Evolutionary conservation across 495 filamentous ascomycete species (phyloP).

Genomic region (Xylaria scruposa): DNA sequence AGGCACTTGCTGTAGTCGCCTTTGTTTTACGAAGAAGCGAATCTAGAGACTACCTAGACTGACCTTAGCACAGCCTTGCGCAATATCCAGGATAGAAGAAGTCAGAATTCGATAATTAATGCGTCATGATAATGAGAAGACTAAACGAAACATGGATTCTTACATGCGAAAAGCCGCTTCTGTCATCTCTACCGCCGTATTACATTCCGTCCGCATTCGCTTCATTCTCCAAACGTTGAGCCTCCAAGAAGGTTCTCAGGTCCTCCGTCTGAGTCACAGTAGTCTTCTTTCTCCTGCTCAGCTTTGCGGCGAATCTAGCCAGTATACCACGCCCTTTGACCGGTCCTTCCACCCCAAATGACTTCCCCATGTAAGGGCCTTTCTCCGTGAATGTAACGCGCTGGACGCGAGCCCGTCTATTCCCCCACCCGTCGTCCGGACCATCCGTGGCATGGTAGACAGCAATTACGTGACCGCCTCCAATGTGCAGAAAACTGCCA

Average conservation of each 20-base stretch:
- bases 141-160: not conserved
- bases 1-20: too few species aligned
- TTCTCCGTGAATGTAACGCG: conserved; percentile 36
- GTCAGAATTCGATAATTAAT: not conserved
- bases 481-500: conserved; percentile 36
- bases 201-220: not conserved
- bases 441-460: conserved; percentile 42
- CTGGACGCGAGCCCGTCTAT: conserved; percentile 37
- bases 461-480: conserved; percentile 33
- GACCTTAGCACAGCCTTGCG: not conserved
- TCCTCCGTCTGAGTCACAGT: conserved; percentile 25
- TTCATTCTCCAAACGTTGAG: not conserved
- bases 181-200: not conserved
- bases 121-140: not conserved
- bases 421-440: conserved; percentile 40
- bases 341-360: conserved; percentile 27
- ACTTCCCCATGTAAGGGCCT: conserved; percentile 42
- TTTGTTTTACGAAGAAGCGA: not conserved
- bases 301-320: conserved; percentile 27
- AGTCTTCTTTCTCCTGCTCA: conserved; percentile 20
- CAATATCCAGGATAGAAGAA: not conserved
- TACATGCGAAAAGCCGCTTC: not conserved
- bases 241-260: conserved; percentile 33
- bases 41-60: not conserved
- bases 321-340: conserved; percentile 1